These are phyloP conservation scores for Gossypium sturtianum DNA, from an alignment of 345 rosid genomes.

Conservation along the genomic window DNA sequence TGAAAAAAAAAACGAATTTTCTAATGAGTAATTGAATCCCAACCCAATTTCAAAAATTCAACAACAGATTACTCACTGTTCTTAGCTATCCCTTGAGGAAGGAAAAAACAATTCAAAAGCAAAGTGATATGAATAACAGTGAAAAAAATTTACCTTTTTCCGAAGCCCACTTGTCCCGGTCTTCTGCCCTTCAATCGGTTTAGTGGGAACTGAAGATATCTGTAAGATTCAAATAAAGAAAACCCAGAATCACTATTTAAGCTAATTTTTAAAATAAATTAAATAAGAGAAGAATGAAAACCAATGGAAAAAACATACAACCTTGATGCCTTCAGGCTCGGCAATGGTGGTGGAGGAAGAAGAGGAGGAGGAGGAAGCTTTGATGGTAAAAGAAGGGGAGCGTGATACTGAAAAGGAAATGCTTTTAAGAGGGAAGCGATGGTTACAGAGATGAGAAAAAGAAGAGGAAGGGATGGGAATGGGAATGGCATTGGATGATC, in stretches of 20 bases:
- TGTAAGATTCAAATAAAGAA: constrained; percentile 12
- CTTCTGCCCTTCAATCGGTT: constrained; percentile 79
- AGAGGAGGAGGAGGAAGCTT: constrained; percentile 34
- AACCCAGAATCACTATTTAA: neutral
- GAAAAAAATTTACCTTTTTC: constrained; percentile 50
- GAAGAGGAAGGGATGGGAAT: constrained; percentile 17
- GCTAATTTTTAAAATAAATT: neutral
- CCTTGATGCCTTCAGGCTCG: constrained; percentile 75
- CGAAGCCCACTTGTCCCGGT: constrained; percentile 84
- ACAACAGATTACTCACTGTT: neutral
- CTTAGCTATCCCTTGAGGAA: neutral
- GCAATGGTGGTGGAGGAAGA: constrained; percentile 57
- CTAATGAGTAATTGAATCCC: neutral
- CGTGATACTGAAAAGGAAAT: constrained; percentile 14
- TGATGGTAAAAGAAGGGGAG: constrained; percentile 20
- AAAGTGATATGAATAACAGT: neutral
- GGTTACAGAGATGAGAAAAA: constrained; percentile 5
- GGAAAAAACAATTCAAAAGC: neutral
- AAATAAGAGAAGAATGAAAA: neutral
- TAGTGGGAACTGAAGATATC: constrained; percentile 63
- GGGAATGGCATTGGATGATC: constrained; percentile 5
- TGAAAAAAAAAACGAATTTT: neutral
- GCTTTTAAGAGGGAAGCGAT: constrained; percentile 26
- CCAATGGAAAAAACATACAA: neutral
- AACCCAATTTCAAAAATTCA: neutral